Evolutionary conservation across 345 rosid species (phyloP), one percentile per base, ranked within the genome.

Genomic region (Barbarea vulgaris): DNA sequence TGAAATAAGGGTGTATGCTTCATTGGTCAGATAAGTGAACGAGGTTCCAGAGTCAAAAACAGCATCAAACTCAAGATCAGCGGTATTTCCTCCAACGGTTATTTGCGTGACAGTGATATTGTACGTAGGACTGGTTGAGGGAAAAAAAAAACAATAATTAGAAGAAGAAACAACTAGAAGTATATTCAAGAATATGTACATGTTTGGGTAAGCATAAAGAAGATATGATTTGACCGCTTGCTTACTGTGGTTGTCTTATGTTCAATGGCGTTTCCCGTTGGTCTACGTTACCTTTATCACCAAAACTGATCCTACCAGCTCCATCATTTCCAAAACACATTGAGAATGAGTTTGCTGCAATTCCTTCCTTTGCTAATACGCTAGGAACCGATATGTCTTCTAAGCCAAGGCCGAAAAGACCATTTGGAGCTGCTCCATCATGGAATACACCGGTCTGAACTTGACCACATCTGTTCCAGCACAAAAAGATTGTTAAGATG

Each of bases 1-100:
- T 44, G 97, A 37, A 33, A 93, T 77, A 58, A 80, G 73, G 0
- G 89, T 80, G 80, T 90, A 96, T 50, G 94, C 88, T 7, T 86
- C 94, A 62, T 87, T 85, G 14, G 88, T 96, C 77, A 96, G 83
- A 73, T 89, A 93, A 19, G 99, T 88, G 72, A 96, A 96, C 5
- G 98, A 90, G 70, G 98, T 96, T 27, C 99, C 99, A 1, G 99
- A 74, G 82, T 96, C 99, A 54, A 92, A 91, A 79, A 93, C 87
- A 80, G 97, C 93, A 77, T 64, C 34, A 48, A 89, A 89, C 25
- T 86, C 88, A 48, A 86, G 77, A 87, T 87, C 80, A 1, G 42
- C 31, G 10, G 84, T 73, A 25, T 78, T 84, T 42, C 84, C 96
- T 73, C 87, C 99, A 21, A 91, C 85, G 24, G 3, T 81, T 59